These are phyloP conservation scores for Diaporthe citri DNA, from an alignment of 2,329 filamentous ascomycete genomes.

Conservation along the genomic window DNA sequence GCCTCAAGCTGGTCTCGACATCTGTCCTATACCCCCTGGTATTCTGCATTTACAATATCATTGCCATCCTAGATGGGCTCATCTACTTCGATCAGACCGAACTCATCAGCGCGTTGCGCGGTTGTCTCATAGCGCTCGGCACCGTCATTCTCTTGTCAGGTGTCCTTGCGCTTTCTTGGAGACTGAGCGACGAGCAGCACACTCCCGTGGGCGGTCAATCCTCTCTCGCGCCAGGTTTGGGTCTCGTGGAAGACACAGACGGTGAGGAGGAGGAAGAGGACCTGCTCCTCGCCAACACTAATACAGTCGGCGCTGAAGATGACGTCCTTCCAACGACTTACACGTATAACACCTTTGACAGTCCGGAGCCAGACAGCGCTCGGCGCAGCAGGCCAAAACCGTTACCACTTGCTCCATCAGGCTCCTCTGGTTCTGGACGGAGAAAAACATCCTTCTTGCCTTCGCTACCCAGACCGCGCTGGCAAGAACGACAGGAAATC, in stretches of 20 bases:
- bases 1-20: slow-evolving; percentile 93
- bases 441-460: slow-evolving; percentile 32
- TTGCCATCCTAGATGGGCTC: slow-evolving; percentile 95
- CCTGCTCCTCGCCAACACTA: slow-evolving; percentile 63
- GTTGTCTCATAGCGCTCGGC: slow-evolving; percentile 85
- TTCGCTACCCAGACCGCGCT: slow-evolving; percentile 54
- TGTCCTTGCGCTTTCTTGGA: slow-evolving; percentile 93
- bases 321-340: slow-evolving; percentile 49
- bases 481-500: slow-evolving; percentile 81
- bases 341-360: slow-evolving; percentile 63
- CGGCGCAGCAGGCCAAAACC: slow-evolving; percentile 46
- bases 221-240: slow-evolving; percentile 84
- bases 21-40: slow-evolving; percentile 96
- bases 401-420: slow-evolving; percentile 21
- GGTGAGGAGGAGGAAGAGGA: slow-evolving; percentile 74
- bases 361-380: slow-evolving; percentile 48
- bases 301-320: slow-evolving; percentile 57
- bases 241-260: slow-evolving; percentile 79
- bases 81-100: slow-evolving; percentile 96
- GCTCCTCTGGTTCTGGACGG: slow-evolving; percentile 12
- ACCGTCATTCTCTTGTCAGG: slow-evolving; percentile 88
- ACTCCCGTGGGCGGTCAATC: slow-evolving; percentile 73
- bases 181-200: slow-evolving; percentile 82
- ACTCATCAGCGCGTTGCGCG: slow-evolving; percentile 80
- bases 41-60: slow-evolving; percentile 99